A percentile compares a stretch with the other conserved stretches of the same genome.
phyloP scores from a whole-genome alignment of 768 basidiomycete species.

The Cubamyces sp. region DNA sequence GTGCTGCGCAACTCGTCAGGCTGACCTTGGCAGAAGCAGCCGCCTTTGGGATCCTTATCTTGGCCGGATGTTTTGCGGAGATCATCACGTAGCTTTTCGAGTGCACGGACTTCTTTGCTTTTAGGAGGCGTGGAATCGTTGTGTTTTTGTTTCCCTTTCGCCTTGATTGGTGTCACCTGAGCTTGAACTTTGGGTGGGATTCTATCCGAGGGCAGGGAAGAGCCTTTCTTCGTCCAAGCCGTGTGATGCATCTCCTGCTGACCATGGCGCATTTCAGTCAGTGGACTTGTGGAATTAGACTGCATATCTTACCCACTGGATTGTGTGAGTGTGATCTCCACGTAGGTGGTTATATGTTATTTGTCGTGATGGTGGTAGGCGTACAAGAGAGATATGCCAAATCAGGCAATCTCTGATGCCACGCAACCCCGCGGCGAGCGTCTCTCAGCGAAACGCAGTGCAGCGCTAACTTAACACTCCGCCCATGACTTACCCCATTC shows the following conservation, averaged over 20 bases:
- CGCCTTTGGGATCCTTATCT: conserved; percentile 59
- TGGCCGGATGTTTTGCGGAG: conserved; percentile 40
- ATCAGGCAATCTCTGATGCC: conserved; percentile 10
- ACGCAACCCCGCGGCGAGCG: background rate
- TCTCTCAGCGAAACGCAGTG: background rate
- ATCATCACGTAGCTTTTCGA: conserved; percentile 52
- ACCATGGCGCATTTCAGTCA: background rate
- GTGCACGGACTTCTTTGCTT: conserved; percentile 50
- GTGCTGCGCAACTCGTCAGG: background rate
- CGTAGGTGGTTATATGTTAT: no score
- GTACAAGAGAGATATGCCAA: background rate
- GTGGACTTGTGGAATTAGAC: no score
- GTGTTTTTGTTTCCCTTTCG: conserved; percentile 44
- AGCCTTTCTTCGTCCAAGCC: conserved; percentile 47
- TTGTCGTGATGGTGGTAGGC: conserved; percentile 1
- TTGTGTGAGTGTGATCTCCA: no score
- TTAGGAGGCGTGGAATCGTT: conserved; percentile 40
- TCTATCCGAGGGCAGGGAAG: conserved; percentile 61
- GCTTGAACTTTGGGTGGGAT: conserved; percentile 40
- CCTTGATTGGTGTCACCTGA: conserved; percentile 24
- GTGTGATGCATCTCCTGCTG: conserved; percentile 44
- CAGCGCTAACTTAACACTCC: conserved; percentile 5
- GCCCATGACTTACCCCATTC: background rate
- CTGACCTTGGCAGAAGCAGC: conserved; percentile 72
- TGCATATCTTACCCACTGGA: no score